Base-by-base conservation (phyloP, 2,329 filamentous ascomycete species). In the Fusarium ambrosium region DNA sequence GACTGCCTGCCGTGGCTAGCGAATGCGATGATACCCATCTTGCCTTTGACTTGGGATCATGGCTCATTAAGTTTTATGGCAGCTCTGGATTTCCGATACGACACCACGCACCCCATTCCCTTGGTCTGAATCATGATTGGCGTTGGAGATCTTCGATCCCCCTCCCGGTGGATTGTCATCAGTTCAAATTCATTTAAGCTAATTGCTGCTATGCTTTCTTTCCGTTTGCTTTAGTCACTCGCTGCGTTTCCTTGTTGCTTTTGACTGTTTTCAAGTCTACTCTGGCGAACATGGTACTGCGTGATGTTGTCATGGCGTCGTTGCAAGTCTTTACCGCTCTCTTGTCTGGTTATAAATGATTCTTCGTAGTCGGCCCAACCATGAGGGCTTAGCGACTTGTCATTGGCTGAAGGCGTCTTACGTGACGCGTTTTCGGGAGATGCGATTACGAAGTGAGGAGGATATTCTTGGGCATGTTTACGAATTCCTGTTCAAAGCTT, bases 111-210 rank as follows among this genome's bases (percentile, higher is more conserved):
- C 78, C 76, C 74, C 72, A 79, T 80, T 80, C 79, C 78, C 79
- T 82, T 82, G 80, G 79, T 81, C 79, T 81, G 76, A 80, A 80
- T 84, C 79, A 83, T 81, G 82, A 83, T 81, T 82, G 82, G 82
- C 82, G 82, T 84, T 84, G 82, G 81, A 83, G 82, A 84, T 82
- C 72, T 79, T 81, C 78, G 80, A 79, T 77, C 73, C 70, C 65
- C 77, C 73, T 68, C 66, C 69, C 64, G 82, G 81, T 81, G 80
- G 80, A 80, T 80, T 80, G 80, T 81, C 79, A 81, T 81, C 79
- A 82, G 81, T 80, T 82, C 79, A 79, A 81, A 80, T 81, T 81
- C 76, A 80, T 79, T 79, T 76, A 78, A 77, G 77, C 76, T 78
- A 75, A 72, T 73, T 79, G 74, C 71, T 74, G 77, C 70, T 77